Conservation (phyloP, 2,329 filamentous ascomycete genomes). For the Didymella segeticola region DNA sequence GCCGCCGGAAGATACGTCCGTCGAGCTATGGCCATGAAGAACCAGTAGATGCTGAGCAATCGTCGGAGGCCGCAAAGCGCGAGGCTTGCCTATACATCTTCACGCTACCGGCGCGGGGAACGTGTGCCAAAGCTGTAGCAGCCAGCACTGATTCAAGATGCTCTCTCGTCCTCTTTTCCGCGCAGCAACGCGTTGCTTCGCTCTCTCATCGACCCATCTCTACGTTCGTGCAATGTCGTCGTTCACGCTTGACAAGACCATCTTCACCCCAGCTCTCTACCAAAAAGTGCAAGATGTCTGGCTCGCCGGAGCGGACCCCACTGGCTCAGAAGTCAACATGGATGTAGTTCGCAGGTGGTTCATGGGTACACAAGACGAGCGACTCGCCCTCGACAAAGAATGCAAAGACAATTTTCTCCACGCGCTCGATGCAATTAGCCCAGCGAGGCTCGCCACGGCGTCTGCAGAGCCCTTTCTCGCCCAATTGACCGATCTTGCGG, state of each 20-base stretch:
- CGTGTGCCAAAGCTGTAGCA: not conserved
- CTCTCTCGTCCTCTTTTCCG: constrained; percentile 9
- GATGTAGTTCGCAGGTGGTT: constrained; percentile 49
- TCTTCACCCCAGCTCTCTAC: constrained; percentile 53
- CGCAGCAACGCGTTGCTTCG: constrained; percentile 9
- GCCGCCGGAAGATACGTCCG: not conserved
- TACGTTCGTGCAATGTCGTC: constrained; percentile 37
- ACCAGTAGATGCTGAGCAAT: constrained; percentile 11
- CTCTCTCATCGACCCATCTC: constrained; percentile 4
- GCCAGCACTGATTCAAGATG: constrained; percentile 2
- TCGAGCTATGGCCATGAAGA: constrained; percentile 1
- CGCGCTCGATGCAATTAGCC: constrained; percentile 49
- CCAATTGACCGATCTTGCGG: constrained; percentile 36
- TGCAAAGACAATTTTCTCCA: constrained; percentile 43
- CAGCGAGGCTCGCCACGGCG: constrained; percentile 41
- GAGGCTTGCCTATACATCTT: constrained; percentile 4
- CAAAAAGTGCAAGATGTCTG: constrained; percentile 46
- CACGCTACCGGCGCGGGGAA: constrained; percentile 1
- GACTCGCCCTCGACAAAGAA: constrained; percentile 45
- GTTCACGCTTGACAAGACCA: constrained; percentile 45
- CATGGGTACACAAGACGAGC: constrained; percentile 41
- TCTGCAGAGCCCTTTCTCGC: constrained; percentile 47
- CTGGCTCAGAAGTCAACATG: constrained; percentile 32
- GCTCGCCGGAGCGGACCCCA: constrained; percentile 45
- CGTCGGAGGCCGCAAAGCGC: constrained; percentile 11